Base-by-base conservation (phyloP, 257 asterid genomes). In the Ballota nigra region DNA sequence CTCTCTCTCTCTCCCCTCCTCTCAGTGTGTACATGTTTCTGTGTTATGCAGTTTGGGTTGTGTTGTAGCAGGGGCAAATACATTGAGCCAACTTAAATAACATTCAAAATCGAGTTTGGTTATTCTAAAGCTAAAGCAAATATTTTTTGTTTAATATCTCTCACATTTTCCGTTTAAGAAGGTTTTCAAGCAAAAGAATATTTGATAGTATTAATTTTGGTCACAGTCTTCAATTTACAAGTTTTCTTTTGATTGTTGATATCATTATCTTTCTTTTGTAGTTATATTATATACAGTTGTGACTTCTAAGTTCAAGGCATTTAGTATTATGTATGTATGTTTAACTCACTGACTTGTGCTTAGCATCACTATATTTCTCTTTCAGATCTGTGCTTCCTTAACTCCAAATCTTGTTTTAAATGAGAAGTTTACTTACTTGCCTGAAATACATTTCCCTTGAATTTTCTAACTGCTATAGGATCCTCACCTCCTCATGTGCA, bases 1-100 rank as follows among this genome's bases (percentile, higher is more conserved):
- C 73, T 72, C 59, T 60, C 73, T 72, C 59, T 60, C 79, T 75
- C 78, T 79, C 69, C 59, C 83, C 77, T 80, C 33, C 69, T 71
- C 75, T 49, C 58, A 7, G 15, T 12, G 45, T 55, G 10, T 83
- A 51, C 6, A 13, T 64, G 45, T 63, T 28, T 34, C 63, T 57
- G 33, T 58, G 56, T 59, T 23, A 18, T 33, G 5, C 22, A 43
- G 51, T 43, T 43, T 12, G 51, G 51, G 51, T 43, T 68, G 40
- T 58, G 43, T 33, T 38, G 18, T 52, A 20, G 24, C 22, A 47
- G 31, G 63, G 77, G 6, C 20, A 73, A 38, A 53, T 55, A 19
- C 41, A 24, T 41, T 28, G 1, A 70, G 34, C 68, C 59, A 23
- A 36, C 47, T 63, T 20, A 29, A 26, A 40, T 64, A 51, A 63